A percentile compares a stretch with the other conserved stretches of the same genome.
phyloP scores from a whole-genome alignment of 169 alveolate genomes.

The Plasmodium inui region DNA sequence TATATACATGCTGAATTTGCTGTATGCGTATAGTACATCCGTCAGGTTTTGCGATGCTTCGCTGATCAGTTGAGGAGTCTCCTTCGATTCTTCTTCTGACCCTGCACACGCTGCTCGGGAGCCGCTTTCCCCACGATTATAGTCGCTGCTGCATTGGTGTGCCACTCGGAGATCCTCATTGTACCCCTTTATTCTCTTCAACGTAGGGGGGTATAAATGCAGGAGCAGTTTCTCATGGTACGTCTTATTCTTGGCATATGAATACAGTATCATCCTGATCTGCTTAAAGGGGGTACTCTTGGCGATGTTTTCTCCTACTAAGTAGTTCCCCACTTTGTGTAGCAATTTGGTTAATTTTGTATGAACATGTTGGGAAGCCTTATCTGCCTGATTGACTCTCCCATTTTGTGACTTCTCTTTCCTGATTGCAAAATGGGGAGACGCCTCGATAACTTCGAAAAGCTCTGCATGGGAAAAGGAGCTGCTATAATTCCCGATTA shows the following conservation, averaged over 20 bases:
- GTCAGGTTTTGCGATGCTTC: conserved; percentile 30
- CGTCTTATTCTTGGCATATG: conserved; percentile 45
- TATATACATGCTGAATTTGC: conserved; percentile 59
- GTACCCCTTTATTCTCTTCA: conserved; percentile 23
- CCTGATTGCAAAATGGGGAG: neutral
- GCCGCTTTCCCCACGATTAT: neutral
- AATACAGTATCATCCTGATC: neutral
- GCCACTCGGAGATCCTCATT: conserved; percentile 16
- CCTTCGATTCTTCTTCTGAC: neutral
- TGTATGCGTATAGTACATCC: conserved; percentile 25
- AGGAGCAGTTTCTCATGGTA: conserved; percentile 62
- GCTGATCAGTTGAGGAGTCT: neutral
- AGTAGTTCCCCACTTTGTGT: conserved; percentile 14
- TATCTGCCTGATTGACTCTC: neutral
- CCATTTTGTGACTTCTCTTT: neutral
- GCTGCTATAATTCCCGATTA: neutral
- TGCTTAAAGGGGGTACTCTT: neutral
- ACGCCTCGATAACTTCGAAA: conserved; percentile 13
- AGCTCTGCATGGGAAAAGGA: conserved; percentile 31
- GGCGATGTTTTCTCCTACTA: conserved; percentile 8
- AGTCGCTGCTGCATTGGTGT: too few relatives aligned
- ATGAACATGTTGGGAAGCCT: neutral
- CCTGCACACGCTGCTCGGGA: neutral
- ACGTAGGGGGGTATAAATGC: neutral
- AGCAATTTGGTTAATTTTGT: conserved; percentile 1